Percentiles rank a stretch among this genome's conserved stretches.
phyloP scores from a whole-genome alignment of 805 yeast species.

The Brettanomyces custersianus region DNA sequence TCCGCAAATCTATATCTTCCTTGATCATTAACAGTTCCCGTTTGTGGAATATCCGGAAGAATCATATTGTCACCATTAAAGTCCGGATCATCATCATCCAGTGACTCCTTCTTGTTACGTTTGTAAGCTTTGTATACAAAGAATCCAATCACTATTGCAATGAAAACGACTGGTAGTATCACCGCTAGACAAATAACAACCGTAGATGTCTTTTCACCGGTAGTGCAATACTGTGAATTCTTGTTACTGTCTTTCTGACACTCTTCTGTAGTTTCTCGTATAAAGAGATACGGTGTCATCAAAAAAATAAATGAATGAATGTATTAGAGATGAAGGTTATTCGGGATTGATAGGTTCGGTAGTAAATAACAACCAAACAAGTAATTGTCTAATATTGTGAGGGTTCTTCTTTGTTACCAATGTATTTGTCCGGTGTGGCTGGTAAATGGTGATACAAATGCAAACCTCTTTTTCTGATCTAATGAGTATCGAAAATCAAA shows the following conservation, averaged over 20 bases:
- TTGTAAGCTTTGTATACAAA: constrained; percentile 48
- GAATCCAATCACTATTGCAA: constrained; percentile 37
- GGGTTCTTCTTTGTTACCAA: no score
- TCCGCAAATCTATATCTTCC: not conserved
- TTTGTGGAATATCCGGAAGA: constrained; percentile 50
- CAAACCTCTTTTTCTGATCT: no score
- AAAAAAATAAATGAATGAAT: no score
- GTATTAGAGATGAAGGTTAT: no score
- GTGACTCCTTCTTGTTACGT: constrained; percentile 54
- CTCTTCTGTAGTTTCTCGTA: no score
- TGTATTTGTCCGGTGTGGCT: no score
- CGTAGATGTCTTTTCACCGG: constrained; percentile 33
- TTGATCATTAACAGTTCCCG: constrained; percentile 13
- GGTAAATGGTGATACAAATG: no score
- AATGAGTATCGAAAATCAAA: no score
- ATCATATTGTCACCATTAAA: constrained; percentile 73
- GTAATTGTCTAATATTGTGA: no score
- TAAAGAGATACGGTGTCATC: no score
- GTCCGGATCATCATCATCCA: constrained; percentile 69
- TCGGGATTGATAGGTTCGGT: no score
- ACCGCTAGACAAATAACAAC: constrained; percentile 62
- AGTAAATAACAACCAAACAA: no score
- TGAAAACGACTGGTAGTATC: constrained; percentile 56
- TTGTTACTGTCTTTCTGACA: constrained; percentile 7
- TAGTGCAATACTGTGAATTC: constrained; percentile 34